Base-by-base conservation (phyloP, 805 yeast species). In the Candida boidinii region DNA sequence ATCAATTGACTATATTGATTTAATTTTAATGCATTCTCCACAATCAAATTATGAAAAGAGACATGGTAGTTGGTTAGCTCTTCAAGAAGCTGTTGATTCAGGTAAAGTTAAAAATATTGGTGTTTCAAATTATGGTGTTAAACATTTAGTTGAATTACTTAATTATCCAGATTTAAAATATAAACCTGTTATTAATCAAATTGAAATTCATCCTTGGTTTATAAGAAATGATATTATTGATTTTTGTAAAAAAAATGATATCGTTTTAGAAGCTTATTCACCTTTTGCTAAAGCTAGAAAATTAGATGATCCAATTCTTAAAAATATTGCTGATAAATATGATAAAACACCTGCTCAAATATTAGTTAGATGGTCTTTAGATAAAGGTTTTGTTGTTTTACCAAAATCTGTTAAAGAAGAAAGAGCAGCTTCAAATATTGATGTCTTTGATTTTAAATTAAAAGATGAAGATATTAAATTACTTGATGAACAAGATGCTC, bases 361-460 rank as follows among this genome's bases (percentile, higher is more conserved):
- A 16, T 56, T 81, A 39, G 60, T 80, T 32, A 69, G 76, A 41
- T 82, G 90, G 90, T 71, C 81, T 1, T 59, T 71, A 29, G 68
- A 70, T 38, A 74, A 76, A 44, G 86, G 85, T 2, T 70, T 68
- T 40, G 62, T 80, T 23, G 41, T 42, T 3, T 38, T 54, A 13
- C 57, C 56, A 51, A 65, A 53, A 60, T 60, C 54, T 49, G 50
- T 37, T 20, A 44, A 42, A 7, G 43, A 34, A n/a, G 29, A 42
- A 4, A 58, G 79, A 42, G 46, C 70, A 37, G 44, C 48, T 25
- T 48, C 60, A 16, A 73, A 73, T 45, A 50, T 68, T 26, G 55
- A 56, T 28, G 56, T 58, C 7, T 62, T 61, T 28, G 65, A 61
- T 37, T 53, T 66, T 33, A 64, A 64, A 39, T 50, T 68, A 43